phyloP scores from a whole-genome alignment of 371 early-diverging fungal genomes.

The Mortierella sp. region DNA sequence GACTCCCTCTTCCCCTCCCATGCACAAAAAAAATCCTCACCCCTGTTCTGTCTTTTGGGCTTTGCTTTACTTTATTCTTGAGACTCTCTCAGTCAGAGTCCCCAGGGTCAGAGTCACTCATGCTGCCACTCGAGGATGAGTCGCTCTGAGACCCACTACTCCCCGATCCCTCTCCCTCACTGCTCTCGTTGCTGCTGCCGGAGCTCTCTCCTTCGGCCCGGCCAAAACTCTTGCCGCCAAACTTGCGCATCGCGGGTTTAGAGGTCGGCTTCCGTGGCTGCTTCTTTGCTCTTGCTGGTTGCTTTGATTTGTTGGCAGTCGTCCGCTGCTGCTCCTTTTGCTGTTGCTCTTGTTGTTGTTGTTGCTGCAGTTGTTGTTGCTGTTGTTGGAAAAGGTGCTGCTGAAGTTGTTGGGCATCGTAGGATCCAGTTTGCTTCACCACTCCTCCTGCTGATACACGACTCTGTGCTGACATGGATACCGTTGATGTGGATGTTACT shows the following conservation, averaged over 20 bases:
- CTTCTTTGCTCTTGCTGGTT: conserved; percentile 30
- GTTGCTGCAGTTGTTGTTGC: conserved; percentile 4
- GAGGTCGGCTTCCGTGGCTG: conserved; percentile 25
- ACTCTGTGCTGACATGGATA: background rate
- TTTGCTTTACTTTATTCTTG: no score
- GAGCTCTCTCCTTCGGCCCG: conserved; percentile 50
- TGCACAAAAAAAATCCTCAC: no score
- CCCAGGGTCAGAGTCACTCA: conserved; percentile 38
- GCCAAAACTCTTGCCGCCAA: conserved; percentile 52
- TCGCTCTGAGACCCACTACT: conserved; percentile 53
- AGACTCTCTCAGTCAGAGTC: conserved; percentile 49
- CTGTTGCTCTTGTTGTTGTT: conserved; percentile 18
- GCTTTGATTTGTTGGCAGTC: background rate
- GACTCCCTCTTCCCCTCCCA: background rate
- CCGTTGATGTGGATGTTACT: conserved; percentile 1
- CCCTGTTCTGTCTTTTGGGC: no score
- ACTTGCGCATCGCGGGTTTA: conserved; percentile 47
- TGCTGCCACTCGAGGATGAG: conserved; percentile 37
- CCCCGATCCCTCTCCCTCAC: conserved; percentile 48
- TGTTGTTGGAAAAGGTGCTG: conserved; percentile 1
- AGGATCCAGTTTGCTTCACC: no score
- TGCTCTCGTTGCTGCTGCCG: conserved; percentile 50
- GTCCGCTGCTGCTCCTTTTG: conserved; percentile 15
- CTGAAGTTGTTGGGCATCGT: conserved; percentile 3
- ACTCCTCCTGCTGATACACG: no score